Conservation (phyloP, 371 early-diverging fungal species). For the Apophysomyces trapeziformis region DNA sequence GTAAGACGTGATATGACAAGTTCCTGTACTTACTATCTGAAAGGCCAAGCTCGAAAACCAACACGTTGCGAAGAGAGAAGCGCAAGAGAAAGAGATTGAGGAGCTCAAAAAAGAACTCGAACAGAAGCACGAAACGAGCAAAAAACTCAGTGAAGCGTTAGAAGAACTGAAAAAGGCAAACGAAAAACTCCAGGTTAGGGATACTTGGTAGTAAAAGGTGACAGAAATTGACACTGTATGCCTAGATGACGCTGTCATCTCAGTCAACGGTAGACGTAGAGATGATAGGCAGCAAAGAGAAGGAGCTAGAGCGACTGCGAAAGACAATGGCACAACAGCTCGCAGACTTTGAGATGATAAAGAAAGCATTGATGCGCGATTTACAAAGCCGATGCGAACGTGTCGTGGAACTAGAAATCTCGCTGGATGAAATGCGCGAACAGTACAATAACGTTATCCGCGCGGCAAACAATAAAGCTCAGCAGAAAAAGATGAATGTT, state of each 20-base stretch:
- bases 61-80: constrained; percentile 73
- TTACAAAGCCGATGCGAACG: constrained; percentile 94
- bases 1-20: constrained; percentile 17
- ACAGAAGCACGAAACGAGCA: constrained; percentile 72
- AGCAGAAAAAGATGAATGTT: constrained; percentile 92
- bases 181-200: constrained; percentile 66
- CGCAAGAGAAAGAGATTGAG: constrained; percentile 80
- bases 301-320: constrained; percentile 85
- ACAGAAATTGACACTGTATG: not conserved
- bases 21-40: not conserved
- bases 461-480: constrained; percentile 80
- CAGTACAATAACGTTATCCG: constrained; percentile 85
- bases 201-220: not conserved
- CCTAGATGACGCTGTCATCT: not conserved
- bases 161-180: constrained; percentile 65
- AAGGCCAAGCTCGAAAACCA: constrained; percentile 82
- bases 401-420: constrained; percentile 92
- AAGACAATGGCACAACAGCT: constrained; percentile 90
- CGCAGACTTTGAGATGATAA: constrained; percentile 93
- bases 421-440: constrained; percentile 90
- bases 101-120: constrained; percentile 66
- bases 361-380: constrained; percentile 94
- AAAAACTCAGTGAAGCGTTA: constrained; percentile 59
- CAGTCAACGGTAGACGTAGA: not conserved
- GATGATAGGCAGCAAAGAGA: constrained; percentile 67